Evolutionary conservation across 805 yeast species (phyloP), one percentile per base, ranked within the genome.

Genomic region (Pichia cephalocereana): DNA sequence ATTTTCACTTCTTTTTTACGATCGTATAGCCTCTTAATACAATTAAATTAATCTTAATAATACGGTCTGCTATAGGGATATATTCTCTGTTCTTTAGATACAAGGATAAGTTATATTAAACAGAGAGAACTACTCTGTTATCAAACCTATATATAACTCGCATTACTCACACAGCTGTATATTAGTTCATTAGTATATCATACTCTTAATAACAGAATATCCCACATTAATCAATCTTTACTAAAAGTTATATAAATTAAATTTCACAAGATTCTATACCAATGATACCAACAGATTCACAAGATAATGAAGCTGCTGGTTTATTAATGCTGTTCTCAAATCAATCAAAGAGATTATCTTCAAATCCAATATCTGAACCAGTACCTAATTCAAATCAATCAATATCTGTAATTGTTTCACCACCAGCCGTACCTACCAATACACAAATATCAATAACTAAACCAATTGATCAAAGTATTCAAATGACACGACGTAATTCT

Each of bases 251-350:
- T 41, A n/a, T n/a, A 10, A 30, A 38, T 19, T n/a, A 3, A 30
- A 38, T 19, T 30, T 34, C 37, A 34, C 32, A 30, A 9, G 8
- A 34, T 18, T 3, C 28, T 26, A 34, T 15, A 12, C 34, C 40
- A 23, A 31, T 17, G 40, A 30, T 27, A 14, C 46, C 31, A 36
- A 18, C 12, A 37, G 34, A 19, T 10, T n/a, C 39, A 10, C 45
- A n/a, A 58, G 70, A 67, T 46, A 59, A 54, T 34, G 71, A 67
- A 50, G 71, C 71, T n/a, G 71, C 70, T 19, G 70, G 67, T 8
- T 52, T 67, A 43, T 51, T 67, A 48, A 67, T 67, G 69, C 53
- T 67, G n/a, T 65, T 67, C 43, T 67, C 70, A 30, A 60, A 63
- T 42, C 69, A 65, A 46, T 51, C 63, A 4, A 54, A 59, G 36